Conservation (phyloP, 306 rosid species). For the Herpetospermum pedunculosum region DNA sequence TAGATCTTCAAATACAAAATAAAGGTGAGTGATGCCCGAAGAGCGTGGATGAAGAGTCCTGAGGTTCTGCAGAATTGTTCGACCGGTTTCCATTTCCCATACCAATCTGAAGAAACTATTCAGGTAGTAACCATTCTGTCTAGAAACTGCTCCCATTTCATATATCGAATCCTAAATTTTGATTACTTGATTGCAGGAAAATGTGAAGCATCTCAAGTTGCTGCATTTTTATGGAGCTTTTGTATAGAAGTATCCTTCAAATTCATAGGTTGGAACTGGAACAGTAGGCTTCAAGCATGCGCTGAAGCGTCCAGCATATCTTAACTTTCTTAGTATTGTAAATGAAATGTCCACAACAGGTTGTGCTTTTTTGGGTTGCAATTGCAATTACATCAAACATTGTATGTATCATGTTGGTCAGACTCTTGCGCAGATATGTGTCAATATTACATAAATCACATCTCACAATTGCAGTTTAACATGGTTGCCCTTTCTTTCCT, state of each 20-base stretch:
- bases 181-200: constrained; percentile 44
- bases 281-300: neutral
- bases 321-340: neutral
- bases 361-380: too few relatives aligned
- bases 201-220: constrained; percentile 52
- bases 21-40: constrained; percentile 58
- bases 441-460: neutral
- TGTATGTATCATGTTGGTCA: neutral
- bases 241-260: constrained; percentile 14
- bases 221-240: constrained; percentile 62
- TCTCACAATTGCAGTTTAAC: neutral
- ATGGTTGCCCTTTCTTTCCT: neutral
- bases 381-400: neutral
- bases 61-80: constrained; percentile 75
- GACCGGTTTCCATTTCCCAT: constrained; percentile 65
- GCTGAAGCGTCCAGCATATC: neutral
- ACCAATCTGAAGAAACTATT: constrained; percentile 24
- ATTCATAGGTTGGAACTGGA: neutral
- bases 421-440: neutral
- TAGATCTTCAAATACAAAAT: constrained; percentile 68
- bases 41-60: constrained; percentile 75
- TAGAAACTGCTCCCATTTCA: neutral
- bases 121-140: constrained; percentile 33
- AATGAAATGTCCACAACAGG: constrained; percentile 1
- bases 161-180: neutral